These are phyloP conservation scores for Rhodotorula toruloides DNA, from an alignment of 768 basidiomycete genomes.

Conservation along the genomic window DNA sequence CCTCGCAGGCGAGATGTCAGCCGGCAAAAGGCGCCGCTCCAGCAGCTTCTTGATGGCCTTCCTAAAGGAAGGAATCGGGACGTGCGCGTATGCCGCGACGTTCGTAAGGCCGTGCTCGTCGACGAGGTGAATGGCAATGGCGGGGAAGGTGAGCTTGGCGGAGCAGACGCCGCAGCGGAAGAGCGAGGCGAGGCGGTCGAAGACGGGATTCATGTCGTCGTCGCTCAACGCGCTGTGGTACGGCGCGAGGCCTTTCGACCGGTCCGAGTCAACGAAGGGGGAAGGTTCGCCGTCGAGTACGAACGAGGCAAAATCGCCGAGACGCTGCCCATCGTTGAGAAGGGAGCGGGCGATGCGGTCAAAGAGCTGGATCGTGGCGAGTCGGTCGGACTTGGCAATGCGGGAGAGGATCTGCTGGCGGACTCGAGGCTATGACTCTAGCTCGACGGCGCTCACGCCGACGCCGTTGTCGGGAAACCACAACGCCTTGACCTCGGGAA, in stretches of 20 bases:
- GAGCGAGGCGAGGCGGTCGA: not conserved
- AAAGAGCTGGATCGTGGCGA: constrained; percentile 10
- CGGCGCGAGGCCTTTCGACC: no score
- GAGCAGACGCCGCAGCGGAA: not conserved
- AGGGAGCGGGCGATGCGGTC: not conserved
- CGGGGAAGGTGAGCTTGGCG: not conserved
- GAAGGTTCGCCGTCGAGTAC: not conserved
- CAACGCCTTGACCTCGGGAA: not conserved
- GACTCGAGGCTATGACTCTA: not conserved
- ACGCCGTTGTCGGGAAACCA: not conserved
- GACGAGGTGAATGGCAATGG: not conserved
- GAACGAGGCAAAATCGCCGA: no score
- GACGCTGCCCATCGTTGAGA: no score
- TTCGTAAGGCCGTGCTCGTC: not conserved
- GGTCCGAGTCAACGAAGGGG: not conserved
- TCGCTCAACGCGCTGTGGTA: not conserved
- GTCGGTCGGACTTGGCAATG: constrained; percentile 12
- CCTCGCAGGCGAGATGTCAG: no score
- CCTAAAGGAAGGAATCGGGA: no score
- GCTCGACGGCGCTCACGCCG: no score
- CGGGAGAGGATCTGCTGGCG: not conserved
- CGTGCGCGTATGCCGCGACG: no score
- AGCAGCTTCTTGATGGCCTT: no score
- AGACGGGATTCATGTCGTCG: not conserved
- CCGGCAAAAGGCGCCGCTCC: no score